A percentile compares a stretch with the other conserved stretches of the same genome.
phyloP scores from a whole-genome alignment of 2,329 filamentous ascomycete genomes.

The Parasarocladium wereldwijsianum region DNA sequence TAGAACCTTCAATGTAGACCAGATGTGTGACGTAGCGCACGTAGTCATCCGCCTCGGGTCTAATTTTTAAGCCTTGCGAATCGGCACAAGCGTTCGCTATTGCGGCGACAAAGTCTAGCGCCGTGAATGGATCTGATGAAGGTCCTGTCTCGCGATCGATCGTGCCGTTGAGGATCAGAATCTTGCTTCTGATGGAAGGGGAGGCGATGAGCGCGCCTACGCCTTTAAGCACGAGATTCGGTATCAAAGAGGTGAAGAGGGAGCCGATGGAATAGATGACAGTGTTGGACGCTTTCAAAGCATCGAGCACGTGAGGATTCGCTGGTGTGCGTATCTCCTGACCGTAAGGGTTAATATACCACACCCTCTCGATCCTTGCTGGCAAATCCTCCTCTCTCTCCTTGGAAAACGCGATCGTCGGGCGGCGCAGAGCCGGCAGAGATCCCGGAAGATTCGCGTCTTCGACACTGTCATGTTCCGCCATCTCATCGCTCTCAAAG shows the following conservation, averaged over 20 bases:
- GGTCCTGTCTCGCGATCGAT: conserved; percentile 81
- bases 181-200: conserved; percentile 45
- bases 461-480: conserved; percentile 51
- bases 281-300: conserved; percentile 47
- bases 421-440: conserved; percentile 62
- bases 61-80: conserved; percentile 38
- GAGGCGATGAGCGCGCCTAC: conserved; percentile 46
- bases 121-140: conserved; percentile 46
- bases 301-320: conserved; percentile 64
- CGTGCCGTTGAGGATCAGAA: conserved; percentile 72
- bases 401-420: conserved; percentile 75
- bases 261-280: conserved; percentile 91
- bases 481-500: conserved; percentile 27
- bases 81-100: conserved; percentile 62
- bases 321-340: conserved; percentile 79
- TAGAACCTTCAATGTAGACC: conserved; percentile 59
- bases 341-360: conserved; percentile 99
- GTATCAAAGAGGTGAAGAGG: conserved; percentile 78
- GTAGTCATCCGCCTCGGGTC: conserved; percentile 31
- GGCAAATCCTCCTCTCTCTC: conserved; percentile 59
- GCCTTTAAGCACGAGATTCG: conserved; percentile 61
- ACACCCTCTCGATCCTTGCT: conserved; percentile 64
- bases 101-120: conserved; percentile 67
- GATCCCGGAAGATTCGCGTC: conserved; percentile 73
- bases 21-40: conserved; percentile 68